A percentile compares a stretch with the other conserved stretches of the same genome.
phyloP scores from a whole-genome alignment of 768 basidiomycete species.

The Mycena galericulata region DNA sequence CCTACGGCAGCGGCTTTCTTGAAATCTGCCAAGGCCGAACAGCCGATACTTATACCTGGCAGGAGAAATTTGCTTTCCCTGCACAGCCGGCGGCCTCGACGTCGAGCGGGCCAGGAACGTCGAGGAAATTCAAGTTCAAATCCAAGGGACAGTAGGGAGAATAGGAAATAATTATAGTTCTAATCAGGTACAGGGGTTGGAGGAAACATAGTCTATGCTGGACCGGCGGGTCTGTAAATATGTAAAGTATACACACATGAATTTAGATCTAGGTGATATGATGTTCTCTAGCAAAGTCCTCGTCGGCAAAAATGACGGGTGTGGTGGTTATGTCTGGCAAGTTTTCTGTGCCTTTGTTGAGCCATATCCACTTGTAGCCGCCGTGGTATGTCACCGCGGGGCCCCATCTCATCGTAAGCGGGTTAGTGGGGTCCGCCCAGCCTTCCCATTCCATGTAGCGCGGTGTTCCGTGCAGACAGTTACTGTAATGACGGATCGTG shows the following conservation, averaged over 20 bases:
- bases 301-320: conserved; percentile 56
- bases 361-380: conserved; percentile 64
- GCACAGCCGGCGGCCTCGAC: conserved; percentile 3
- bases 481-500: conserved; percentile 39
- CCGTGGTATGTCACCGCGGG: conserved; percentile 58
- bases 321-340: conserved; percentile 42
- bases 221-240: background rate
- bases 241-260: background rate
- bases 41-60: conserved; percentile 5
- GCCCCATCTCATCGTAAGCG: conserved; percentile 56
- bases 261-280: conserved; percentile 2
- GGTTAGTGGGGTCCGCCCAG: conserved; percentile 56
- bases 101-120: background rate
- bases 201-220: background rate
- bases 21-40: conserved; percentile 42
- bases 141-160: background rate
- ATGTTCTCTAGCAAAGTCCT: conserved; percentile 36
- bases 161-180: background rate
- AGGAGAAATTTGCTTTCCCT: conserved; percentile 18
- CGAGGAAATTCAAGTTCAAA: conserved; percentile 18
- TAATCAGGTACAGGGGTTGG: conserved; percentile 4
- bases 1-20: conserved; percentile 54
- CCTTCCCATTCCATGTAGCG: conserved; percentile 59
- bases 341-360: conserved; percentile 49
- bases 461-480: conserved; percentile 56